Percentiles rank a stretch among this genome's conserved stretches.
phyloP scores from a whole-genome alignment of 208 protist species.

The Trypanosoma melophagium region DNA sequence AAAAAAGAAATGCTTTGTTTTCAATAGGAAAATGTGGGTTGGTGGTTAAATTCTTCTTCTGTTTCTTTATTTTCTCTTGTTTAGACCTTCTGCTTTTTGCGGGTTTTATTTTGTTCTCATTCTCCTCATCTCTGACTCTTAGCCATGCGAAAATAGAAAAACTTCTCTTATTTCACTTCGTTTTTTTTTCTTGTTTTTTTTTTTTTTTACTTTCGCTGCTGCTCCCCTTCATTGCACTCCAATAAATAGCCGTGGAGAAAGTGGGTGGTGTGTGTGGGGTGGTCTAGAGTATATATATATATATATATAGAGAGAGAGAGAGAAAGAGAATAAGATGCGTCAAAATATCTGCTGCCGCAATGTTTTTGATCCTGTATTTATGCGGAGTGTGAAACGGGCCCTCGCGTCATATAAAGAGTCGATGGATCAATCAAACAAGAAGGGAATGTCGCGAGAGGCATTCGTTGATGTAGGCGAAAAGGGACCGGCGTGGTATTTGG shows the following conservation, averaged over 20 bases:
- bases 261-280: too few relatives aligned
- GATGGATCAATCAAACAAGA: constrained; percentile 61
- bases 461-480: constrained; percentile 89
- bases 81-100: background rate
- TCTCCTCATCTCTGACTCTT: background rate
- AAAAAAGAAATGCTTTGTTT: constrained; percentile 14
- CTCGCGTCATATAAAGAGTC: constrained; percentile 66
- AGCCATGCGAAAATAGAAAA: background rate
- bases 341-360: constrained; percentile 38
- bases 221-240: too few relatives aligned
- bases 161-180: too few relatives aligned
- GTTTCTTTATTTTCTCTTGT: background rate
- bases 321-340: constrained; percentile 36
- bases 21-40: constrained; percentile 4
- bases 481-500: constrained; percentile 87
- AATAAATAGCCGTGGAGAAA: too few relatives aligned
- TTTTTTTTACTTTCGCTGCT: too few relatives aligned
- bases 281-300: background rate
- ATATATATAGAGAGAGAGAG: constrained; percentile 16
- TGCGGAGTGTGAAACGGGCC: constrained; percentile 87
- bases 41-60: constrained; percentile 8
- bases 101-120: background rate
- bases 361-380: constrained; percentile 86
- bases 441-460: constrained; percentile 73
- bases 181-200: too few relatives aligned